Evolutionary conservation across 1,284 basidiomycete species (phyloP).

Genomic region (Gymnopus androsaceus): DNA sequence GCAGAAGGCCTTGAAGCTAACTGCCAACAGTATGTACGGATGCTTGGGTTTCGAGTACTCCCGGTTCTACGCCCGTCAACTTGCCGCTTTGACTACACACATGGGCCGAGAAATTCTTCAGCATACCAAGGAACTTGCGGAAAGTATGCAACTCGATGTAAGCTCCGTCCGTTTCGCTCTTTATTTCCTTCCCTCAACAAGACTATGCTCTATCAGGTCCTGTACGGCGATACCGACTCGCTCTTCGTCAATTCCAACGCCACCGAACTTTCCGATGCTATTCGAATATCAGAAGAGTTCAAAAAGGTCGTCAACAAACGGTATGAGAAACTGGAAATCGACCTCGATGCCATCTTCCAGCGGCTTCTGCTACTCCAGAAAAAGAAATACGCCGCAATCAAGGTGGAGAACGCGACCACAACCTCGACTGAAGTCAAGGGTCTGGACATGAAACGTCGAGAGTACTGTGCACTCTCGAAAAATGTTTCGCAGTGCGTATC

Average conservation of each 20-base stretch:
- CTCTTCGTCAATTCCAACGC: slow-evolving; percentile 98
- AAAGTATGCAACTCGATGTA: slow-evolving; percentile 87
- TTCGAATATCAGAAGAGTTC: slow-evolving; percentile 91
- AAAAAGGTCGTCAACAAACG: slow-evolving; percentile 96
- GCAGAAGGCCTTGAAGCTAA: slow-evolving; percentile 96
- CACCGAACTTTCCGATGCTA: slow-evolving; percentile 83
- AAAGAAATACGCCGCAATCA: slow-evolving; percentile 99
- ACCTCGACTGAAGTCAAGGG: slow-evolving; percentile 93
- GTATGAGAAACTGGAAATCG: slow-evolving; percentile 95
- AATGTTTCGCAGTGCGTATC: slow-evolving; percentile 82
- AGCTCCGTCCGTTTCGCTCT: slow-evolving; percentile 26
- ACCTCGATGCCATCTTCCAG: slow-evolving; percentile 93
- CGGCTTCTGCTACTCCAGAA: slow-evolving; percentile 94
- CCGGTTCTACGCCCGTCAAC: slow-evolving; percentile 94
- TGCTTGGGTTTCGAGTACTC: slow-evolving; percentile 98
- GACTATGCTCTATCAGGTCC: slow-evolving; percentile 65
- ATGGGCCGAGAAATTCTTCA: slow-evolving; percentile 98
- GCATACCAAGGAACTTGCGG: slow-evolving; percentile 90
- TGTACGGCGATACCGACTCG: slow-evolving; percentile 99
- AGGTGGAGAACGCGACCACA: slow-evolving; percentile 79
- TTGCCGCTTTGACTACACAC: slow-evolving; percentile 96
- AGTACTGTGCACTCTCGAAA: slow-evolving; percentile 93
- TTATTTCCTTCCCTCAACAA: slow-evolving; percentile 8
- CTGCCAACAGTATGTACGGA: slow-evolving; percentile 99
- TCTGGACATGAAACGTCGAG: slow-evolving; percentile 98